Conservation (phyloP, 192 early-diverging fungal species). For the Dissophora globulifera region DNA sequence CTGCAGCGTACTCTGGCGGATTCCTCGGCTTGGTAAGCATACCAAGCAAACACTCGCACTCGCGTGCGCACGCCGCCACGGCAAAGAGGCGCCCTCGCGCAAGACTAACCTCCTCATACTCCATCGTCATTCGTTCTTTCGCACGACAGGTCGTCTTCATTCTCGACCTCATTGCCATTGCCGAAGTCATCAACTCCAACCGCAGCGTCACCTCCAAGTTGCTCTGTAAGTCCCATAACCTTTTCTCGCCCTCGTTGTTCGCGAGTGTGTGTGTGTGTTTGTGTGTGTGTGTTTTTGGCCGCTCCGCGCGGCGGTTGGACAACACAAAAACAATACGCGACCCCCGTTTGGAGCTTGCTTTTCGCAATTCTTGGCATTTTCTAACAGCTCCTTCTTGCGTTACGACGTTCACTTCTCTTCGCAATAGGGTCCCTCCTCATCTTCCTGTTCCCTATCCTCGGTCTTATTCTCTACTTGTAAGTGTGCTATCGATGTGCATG, state of each 20-base stretch:
- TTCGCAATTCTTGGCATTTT: no score
- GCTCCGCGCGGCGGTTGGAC: not conserved
- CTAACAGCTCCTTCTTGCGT: not conserved
- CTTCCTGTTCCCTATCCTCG: constrained; percentile 71
- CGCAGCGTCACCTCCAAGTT: constrained; percentile 60
- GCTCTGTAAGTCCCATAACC: constrained; percentile 34
- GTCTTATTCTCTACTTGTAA: constrained; percentile 71
- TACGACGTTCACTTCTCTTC: not conserved
- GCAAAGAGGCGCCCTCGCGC: not conserved
- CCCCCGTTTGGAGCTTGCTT: no score
- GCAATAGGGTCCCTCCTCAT: constrained; percentile 60
- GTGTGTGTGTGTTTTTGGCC: not conserved
- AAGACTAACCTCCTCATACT: not conserved
- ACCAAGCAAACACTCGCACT: not conserved
- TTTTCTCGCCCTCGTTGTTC: no score
- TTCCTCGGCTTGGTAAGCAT: constrained; percentile 43
- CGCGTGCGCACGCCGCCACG: no score
- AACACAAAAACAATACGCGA: not conserved
- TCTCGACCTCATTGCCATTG: constrained; percentile 68
- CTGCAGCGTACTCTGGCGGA: constrained; percentile 32
- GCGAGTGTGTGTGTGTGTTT: no score
- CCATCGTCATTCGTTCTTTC: not conserved
- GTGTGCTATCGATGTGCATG: constrained; percentile 32
- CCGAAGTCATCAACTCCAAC: constrained; percentile 65
- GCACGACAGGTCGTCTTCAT: constrained; percentile 59